Conservation (phyloP, 441 rosid species). For the Gossypium aridum region DNA sequence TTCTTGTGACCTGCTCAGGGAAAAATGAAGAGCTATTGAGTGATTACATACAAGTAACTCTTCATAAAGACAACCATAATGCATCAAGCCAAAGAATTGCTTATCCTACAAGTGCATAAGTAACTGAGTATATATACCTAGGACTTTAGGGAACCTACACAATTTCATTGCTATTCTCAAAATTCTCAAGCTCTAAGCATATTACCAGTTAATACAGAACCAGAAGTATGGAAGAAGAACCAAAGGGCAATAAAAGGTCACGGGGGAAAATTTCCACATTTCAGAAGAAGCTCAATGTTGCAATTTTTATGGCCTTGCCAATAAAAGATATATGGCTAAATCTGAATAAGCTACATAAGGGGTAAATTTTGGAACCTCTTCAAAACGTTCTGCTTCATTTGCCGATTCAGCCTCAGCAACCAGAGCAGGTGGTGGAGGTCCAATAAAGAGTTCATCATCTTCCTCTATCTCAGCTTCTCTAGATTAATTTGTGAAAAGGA, state of each 20-base stretch:
- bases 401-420: constrained; percentile 88
- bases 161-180: not conserved
- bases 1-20: constrained; percentile 65
- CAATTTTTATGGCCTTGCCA: not conserved
- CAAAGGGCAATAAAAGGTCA: not conserved
- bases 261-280: not conserved
- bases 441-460: constrained; percentile 69
- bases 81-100: not conserved
- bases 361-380: constrained; percentile 55
- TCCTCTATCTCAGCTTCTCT: constrained; percentile 89
- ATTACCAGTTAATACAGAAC: not conserved
- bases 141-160: not conserved
- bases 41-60: not conserved
- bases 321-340: constrained; percentile 5
- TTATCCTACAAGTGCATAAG: not conserved
- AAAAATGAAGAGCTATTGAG: constrained; percentile 7
- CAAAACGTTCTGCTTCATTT: constrained; percentile 93
- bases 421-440: constrained; percentile 88
- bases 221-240: not conserved
- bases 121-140: not conserved
- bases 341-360: constrained; percentile 8
- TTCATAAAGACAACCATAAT: not conserved
- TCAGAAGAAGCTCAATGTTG: not conserved
- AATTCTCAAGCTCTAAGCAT: not conserved
- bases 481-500: constrained; percentile 18